Conservation (phyloP, 495 filamentous ascomycete genomes). For the Corynascus novoguineensis region DNA sequence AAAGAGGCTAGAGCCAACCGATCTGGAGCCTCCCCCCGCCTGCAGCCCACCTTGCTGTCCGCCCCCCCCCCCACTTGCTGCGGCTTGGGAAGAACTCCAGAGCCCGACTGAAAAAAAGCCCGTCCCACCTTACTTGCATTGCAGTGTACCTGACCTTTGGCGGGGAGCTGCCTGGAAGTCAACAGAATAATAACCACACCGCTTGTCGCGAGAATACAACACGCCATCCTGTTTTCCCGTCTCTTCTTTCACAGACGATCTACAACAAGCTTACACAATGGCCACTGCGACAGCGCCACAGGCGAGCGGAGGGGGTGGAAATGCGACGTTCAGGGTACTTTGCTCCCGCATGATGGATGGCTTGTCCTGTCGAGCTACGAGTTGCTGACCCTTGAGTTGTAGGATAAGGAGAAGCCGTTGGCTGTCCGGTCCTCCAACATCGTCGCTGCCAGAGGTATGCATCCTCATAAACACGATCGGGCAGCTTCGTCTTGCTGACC, state of each 20-base stretch:
- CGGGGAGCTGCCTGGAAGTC: conserved; percentile 25
- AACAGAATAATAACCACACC: conserved; percentile 11
- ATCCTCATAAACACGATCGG: conserved; percentile 9
- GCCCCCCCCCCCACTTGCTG: neutral
- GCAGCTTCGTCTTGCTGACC: conserved; percentile 7
- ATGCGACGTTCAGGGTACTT: conserved; percentile 77
- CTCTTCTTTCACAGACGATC: neutral
- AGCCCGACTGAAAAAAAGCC: conserved; percentile 31
- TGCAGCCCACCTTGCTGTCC: neutral
- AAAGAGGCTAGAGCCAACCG: conserved; percentile 16
- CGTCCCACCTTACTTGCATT: conserved; percentile 29
- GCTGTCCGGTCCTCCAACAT: conserved; percentile 92
- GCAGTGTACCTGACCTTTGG: conserved; percentile 15
- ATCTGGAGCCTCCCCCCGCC: conserved; percentile 10
- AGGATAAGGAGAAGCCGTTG: conserved; percentile 98
- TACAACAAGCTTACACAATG: conserved; percentile 48
- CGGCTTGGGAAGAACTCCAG: conserved; percentile 27
- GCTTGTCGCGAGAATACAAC: conserved; percentile 12
- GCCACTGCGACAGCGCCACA: conserved; percentile 49
- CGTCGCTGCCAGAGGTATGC: conserved; percentile 85
- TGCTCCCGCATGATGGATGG: conserved; percentile 10
- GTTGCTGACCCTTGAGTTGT: conserved; percentile 40
- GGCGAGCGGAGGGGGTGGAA: conserved; percentile 51
- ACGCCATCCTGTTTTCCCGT: conserved; percentile 13
- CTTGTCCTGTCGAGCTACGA: conserved; percentile 2